These are phyloP conservation scores for Globisporangium okanoganense DNA, from an alignment of 352 stramenopile species.

Conservation along the genomic window DNA sequence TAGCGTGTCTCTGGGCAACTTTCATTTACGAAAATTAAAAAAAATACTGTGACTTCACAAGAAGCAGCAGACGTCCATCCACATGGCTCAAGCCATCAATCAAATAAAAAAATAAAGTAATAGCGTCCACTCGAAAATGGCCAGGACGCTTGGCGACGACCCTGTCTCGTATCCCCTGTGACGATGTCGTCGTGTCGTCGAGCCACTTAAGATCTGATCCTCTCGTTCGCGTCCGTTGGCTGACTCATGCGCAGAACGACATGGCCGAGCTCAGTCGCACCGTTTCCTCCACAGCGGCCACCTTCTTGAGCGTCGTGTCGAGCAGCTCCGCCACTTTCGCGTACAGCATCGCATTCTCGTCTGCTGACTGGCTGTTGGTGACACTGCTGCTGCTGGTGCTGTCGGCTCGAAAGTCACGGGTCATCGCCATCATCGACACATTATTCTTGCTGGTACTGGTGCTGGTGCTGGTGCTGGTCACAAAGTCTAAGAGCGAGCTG, in stretches of 20 bases:
- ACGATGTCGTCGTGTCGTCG: neutral
- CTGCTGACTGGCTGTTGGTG: conserved; percentile 25
- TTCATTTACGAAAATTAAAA: neutral
- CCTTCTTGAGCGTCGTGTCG: conserved; percentile 70
- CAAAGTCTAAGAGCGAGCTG: conserved; percentile 3
- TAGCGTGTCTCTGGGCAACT: neutral
- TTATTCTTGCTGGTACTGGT: conserved; percentile 6
- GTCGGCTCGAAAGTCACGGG: neutral
- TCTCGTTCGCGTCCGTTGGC: neutral
- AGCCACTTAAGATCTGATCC: neutral
- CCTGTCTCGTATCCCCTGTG: neutral
- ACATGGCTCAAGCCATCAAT: too few relatives aligned
- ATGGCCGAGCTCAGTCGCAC: conserved; percentile 72
- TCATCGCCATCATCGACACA: conserved; percentile 6
- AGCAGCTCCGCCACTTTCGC: conserved; percentile 68
- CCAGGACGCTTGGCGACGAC: neutral
- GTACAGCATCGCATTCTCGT: conserved; percentile 47
- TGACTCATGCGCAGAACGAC: conserved; percentile 52
- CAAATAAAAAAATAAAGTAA: neutral
- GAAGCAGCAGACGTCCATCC: too few relatives aligned
- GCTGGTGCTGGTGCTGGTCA: conserved; percentile 1
- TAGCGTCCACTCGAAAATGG: neutral
- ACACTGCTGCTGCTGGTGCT: conserved; percentile 11
- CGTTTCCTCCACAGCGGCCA: conserved; percentile 68
- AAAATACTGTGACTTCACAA: too few relatives aligned